Evolutionary conservation across 2,329 filamentous ascomycete genomes (phyloP).

Genomic region (Chaetomiaceae sp.): DNA sequence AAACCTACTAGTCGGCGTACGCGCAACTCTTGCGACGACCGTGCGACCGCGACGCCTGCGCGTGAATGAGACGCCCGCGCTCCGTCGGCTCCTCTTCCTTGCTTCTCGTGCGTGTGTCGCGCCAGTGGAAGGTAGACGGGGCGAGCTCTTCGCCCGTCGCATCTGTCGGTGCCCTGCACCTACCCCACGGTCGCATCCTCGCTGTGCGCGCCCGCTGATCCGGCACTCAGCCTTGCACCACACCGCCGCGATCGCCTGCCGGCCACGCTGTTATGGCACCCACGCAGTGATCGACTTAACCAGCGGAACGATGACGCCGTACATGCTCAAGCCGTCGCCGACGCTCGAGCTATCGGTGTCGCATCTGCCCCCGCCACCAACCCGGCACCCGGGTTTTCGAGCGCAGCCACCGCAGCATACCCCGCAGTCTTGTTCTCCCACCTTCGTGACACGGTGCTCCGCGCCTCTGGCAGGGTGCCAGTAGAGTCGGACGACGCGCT

Average conservation of each 20-base stretch:
- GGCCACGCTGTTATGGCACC: constrained; percentile 18
- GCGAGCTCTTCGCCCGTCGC: neutral
- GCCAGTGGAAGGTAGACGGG: constrained; percentile 4
- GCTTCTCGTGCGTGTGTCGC: constrained; percentile 2
- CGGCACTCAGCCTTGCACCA: neutral
- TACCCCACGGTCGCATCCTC: neutral
- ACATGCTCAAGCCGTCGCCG: constrained; percentile 32
- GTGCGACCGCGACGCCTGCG: neutral
- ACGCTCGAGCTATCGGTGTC: constrained; percentile 26
- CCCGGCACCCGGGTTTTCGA: constrained; percentile 5
- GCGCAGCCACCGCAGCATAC: constrained; percentile 13
- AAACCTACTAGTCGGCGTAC: neutral
- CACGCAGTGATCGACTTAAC: constrained; percentile 22
- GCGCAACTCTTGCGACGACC: neutral
- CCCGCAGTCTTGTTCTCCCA: constrained; percentile 15
- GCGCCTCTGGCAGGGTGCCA: neutral
- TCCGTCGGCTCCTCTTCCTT: too few relatives aligned
- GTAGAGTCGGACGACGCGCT: constrained; percentile 1
- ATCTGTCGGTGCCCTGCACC: neutral
- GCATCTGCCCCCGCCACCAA: constrained; percentile 11
- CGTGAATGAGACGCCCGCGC: too few relatives aligned
- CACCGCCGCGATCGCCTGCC: constrained; percentile 6
- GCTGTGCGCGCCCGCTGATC: neutral
- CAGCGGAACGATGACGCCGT: constrained; percentile 40
- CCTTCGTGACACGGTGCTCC: constrained; percentile 9